A percentile compares a stretch with the other conserved stretches of the same genome.
phyloP scores from a whole-genome alignment of 2,329 filamentous ascomycete genomes.

The Decorospora gaudefroyi region DNA sequence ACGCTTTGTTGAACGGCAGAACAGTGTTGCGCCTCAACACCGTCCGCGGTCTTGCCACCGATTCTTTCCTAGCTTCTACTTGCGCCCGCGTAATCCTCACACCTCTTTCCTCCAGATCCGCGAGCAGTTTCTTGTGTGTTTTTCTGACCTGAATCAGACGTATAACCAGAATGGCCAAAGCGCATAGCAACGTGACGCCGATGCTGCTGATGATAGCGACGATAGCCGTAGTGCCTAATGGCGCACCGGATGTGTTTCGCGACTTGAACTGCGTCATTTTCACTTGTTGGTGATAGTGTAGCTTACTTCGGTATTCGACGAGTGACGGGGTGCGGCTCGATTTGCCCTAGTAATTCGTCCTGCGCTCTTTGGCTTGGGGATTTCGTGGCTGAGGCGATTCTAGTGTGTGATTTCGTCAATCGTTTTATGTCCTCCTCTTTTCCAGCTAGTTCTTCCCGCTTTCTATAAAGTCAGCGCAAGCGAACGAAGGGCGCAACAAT shows the following conservation, averaged over 20 bases:
- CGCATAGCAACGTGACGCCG: slow-evolving; percentile 33
- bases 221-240: slow-evolving; percentile 32
- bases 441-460: slow-evolving; percentile 4
- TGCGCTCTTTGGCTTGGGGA: not conserved
- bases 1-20: slow-evolving; percentile 43
- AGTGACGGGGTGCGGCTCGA: not conserved
- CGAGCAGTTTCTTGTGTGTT: slow-evolving; percentile 38
- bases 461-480: slow-evolving; percentile 4
- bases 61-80: slow-evolving; percentile 20
- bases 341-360: not conserved
- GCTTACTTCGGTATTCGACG: not conserved
- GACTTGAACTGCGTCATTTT: slow-evolving; percentile 16
- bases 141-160: slow-evolving; percentile 36
- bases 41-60: slow-evolving; percentile 36
- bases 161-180: slow-evolving; percentile 29
- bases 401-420: not conserved
- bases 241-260: slow-evolving; percentile 14
- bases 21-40: slow-evolving; percentile 40
- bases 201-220: slow-evolving; percentile 33
- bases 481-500: slow-evolving; percentile 28
- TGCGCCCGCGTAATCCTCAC: slow-evolving; percentile 32
- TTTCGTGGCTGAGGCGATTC: not conserved
- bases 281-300: not conserved
- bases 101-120: slow-evolving; percentile 43
- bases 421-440: slow-evolving; percentile 27